These are phyloP conservation scores for Aspergillus ellipticus DNA, from an alignment of 495 filamentous ascomycete genomes.

Conservation along the genomic window DNA sequence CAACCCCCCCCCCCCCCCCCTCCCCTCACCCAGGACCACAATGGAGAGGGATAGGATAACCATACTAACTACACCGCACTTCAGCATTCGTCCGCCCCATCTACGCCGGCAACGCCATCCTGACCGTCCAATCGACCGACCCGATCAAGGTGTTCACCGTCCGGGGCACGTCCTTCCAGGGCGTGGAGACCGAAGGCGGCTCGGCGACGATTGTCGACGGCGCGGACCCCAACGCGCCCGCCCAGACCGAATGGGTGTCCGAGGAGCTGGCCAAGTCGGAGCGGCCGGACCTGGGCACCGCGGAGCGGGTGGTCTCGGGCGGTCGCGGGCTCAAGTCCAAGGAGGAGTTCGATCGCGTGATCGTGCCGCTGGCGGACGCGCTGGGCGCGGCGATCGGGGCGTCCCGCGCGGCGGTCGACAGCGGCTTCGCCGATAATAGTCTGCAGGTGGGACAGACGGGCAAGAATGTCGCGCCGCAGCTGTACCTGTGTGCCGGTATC, in stretches of 20 bases:
- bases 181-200: conserved; percentile 46
- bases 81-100: conserved; percentile 89
- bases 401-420: conserved; percentile 91
- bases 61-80: not conserved
- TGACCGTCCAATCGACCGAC: conserved; percentile 92
- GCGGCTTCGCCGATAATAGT: conserved; percentile 98
- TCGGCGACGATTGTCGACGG: conserved; percentile 47
- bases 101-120: conserved; percentile 95
- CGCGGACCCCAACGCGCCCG: conserved; percentile 58
- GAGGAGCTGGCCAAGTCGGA: conserved; percentile 91
- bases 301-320: conserved; percentile 84
- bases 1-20: not conserved
- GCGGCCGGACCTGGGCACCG: conserved; percentile 90
- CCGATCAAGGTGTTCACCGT: conserved; percentile 85
- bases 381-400: conserved; percentile 93
- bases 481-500: conserved; percentile 94
- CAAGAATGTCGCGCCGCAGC: conserved; percentile 94
- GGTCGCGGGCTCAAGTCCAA: conserved; percentile 95
- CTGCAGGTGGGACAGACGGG: conserved; percentile 97
- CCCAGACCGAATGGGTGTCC: conserved; percentile 80
- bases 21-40: not conserved
- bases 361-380: conserved; percentile 85
- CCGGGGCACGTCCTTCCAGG: conserved; percentile 82
- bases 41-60: not conserved
- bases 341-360: conserved; percentile 90